Evolutionary conservation across 306 rosid genomes (phyloP).

Genomic region (Herpetospermum pedunculosum): DNA sequence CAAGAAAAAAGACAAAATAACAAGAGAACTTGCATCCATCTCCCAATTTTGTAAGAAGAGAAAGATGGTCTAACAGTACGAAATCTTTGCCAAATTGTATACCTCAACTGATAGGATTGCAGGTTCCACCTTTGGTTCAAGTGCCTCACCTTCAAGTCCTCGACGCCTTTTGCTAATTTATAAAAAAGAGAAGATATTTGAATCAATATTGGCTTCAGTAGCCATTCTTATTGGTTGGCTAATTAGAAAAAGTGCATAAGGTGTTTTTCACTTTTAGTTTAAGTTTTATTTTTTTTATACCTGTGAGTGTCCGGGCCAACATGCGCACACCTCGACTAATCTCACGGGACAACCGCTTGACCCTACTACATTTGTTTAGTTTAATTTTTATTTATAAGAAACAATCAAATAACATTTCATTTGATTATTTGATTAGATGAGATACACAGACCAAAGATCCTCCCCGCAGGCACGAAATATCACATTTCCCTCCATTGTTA

Average conservation of each 20-base stretch:
- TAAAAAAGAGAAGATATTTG: conserved; percentile 4
- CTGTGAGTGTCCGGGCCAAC: no score
- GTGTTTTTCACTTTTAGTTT: neutral
- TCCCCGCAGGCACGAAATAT: no score
- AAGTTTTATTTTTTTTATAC: no score
- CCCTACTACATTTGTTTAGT: no score
- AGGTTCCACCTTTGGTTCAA: conserved; percentile 50
- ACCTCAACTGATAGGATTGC: conserved; percentile 91
- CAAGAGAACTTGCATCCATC: neutral
- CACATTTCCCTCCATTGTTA: no score
- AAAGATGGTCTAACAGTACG: neutral
- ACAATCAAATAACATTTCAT: neutral
- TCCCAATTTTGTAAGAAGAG: neutral
- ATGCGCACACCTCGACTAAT: no score
- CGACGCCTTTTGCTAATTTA: conserved; percentile 52
- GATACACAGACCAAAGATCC: no score
- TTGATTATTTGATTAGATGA: conserved; percentile 1
- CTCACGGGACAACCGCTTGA: no score
- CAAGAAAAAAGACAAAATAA: neutral
- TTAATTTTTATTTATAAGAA: neutral
- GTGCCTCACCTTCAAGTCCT: conserved; percentile 32
- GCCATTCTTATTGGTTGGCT: neutral
- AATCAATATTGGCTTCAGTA: conserved; percentile 11
- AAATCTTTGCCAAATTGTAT: neutral
- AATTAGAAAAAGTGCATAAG: neutral